Percentiles rank a stretch among this genome's conserved stretches.
Evolutionary conservation across 768 basidiomycete species (phyloP).

Genomic region (Podaxis sp.): DNA sequence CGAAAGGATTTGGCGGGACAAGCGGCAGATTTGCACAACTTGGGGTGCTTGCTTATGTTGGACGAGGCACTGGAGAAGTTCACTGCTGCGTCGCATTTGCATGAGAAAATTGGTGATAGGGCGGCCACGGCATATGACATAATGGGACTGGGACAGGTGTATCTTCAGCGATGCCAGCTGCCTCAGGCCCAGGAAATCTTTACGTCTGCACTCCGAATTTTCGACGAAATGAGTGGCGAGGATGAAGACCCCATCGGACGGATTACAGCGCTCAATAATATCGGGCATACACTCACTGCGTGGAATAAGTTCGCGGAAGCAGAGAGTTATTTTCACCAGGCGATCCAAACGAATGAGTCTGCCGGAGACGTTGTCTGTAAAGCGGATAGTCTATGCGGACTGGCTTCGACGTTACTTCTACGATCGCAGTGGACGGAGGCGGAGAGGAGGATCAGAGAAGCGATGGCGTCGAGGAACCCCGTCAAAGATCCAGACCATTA

Average conservation of each 20-base stretch:
- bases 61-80: slow-evolving; percentile 19
- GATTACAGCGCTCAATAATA: slow-evolving; percentile 22
- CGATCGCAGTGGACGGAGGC: slow-evolving; percentile 26
- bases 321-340: slow-evolving; percentile 20
- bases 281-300: slow-evolving; percentile 21
- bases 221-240: slow-evolving; percentile 9
- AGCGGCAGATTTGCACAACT: slow-evolving; percentile 28
- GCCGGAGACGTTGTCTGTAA: slow-evolving; percentile 21
- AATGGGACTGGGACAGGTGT: slow-evolving; percentile 22
- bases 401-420: slow-evolving; percentile 22
- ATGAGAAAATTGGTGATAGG: slow-evolving; percentile 19
- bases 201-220: slow-evolving; percentile 17
- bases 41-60: slow-evolving; percentile 18
- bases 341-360: slow-evolving; percentile 16
- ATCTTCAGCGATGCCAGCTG: slow-evolving; percentile 17
- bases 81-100: slow-evolving; percentile 18
- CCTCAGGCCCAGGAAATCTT: slow-evolving; percentile 16
- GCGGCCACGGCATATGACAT: slow-evolving; percentile 25
- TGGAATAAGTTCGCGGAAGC: slow-evolving; percentile 20
- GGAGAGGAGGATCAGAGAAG: slow-evolving; percentile 18
- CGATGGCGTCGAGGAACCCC: slow-evolving; percentile 22
- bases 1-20: slow-evolving; percentile 23
- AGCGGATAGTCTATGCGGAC: slow-evolving; percentile 23
- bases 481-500: slow-evolving; percentile 24
- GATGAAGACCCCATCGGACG: slow-evolving; percentile 20